Percentiles rank a stretch among this genome's conserved stretches.
phyloP scores from a whole-genome alignment of 2,329 filamentous ascomycete genomes.

The Dendrostoma leiphaemia region DNA sequence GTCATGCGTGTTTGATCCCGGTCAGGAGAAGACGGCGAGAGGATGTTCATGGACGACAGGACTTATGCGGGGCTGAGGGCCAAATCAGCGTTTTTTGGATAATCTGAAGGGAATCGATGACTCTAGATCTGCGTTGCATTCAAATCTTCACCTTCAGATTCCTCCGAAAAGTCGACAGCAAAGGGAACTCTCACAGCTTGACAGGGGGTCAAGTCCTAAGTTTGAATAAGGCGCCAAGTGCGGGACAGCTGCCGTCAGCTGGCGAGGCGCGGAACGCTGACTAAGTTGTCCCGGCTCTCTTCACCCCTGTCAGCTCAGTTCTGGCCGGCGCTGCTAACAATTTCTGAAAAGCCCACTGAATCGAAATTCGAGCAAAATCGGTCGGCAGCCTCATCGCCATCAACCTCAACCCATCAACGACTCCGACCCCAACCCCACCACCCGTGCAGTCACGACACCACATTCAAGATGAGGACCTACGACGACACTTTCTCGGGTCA shows the following conservation, averaged over 20 bases:
- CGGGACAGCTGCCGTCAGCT: background rate
- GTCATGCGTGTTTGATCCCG: too few relatives aligned
- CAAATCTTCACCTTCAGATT: too few relatives aligned
- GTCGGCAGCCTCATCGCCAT: constrained; percentile 18
- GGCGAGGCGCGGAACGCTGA: background rate
- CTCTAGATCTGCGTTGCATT: too few relatives aligned
- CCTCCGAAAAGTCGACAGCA: too few relatives aligned
- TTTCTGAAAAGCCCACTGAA: constrained; percentile 9
- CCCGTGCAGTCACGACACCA: constrained; percentile 35
- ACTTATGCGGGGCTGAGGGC: too few relatives aligned
- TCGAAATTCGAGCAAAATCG: constrained; percentile 9
- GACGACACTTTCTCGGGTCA: constrained; percentile 65
- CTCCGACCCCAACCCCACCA: constrained; percentile 34
- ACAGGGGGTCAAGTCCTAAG: background rate
- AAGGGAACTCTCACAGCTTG: too few relatives aligned
- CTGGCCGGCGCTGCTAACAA: constrained; percentile 4
- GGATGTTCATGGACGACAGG: too few relatives aligned
- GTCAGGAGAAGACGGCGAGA: too few relatives aligned
- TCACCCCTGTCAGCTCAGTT: background rate
- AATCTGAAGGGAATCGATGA: too few relatives aligned
- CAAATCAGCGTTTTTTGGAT: too few relatives aligned
- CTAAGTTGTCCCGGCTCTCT: background rate
- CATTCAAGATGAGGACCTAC: constrained; percentile 63
- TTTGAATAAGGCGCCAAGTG: background rate
- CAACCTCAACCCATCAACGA: constrained; percentile 26